These are phyloP conservation scores for Vitis vinifera DNA, from an alignment of 164 flowering plant species.

Conservation along the genomic window ASM3070453v1 NC_081811.1:17985501-17986000, in stretches of 20 bases:
- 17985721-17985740: constrained; percentile 24
- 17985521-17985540: constrained; percentile 9
- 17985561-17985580: not conserved
- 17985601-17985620: constrained; percentile 32
- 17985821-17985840: constrained; percentile 39
- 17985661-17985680: constrained; percentile 35
- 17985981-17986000: not conserved
- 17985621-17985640: constrained; percentile 31
- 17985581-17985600: constrained; percentile 3
- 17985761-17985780: constrained; percentile 41
- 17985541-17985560: constrained; percentile 22
- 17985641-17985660: constrained; percentile 43
- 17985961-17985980: not conserved
- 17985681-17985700: constrained; percentile 28
- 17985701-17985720: constrained; percentile 36
- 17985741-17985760: constrained; percentile 48
- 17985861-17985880: constrained; percentile 34
- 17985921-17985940: not conserved
- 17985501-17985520: too few relatives aligned
- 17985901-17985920: not conserved
- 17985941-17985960: not conserved
- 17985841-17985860: constrained; percentile 34
- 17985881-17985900: not conserved
- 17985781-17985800: constrained; percentile 41
- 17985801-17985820: constrained; percentile 41